phyloP scores from a whole-genome alignment of 768 basidiomycete species.

The Lactifluus rugatus region DNA sequence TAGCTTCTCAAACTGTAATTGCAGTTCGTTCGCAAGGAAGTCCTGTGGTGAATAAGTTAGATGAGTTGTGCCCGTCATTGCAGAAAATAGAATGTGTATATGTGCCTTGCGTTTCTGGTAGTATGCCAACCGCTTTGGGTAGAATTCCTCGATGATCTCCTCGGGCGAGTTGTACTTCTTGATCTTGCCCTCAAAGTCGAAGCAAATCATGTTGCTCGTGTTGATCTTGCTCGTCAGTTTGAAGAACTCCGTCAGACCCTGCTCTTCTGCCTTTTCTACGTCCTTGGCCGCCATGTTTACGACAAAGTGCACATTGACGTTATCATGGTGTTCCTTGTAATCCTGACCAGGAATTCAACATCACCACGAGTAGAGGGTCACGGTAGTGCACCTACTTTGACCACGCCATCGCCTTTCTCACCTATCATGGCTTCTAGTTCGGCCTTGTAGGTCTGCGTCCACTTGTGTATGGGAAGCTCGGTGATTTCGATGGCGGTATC shows the following conservation, averaged over 20 bases:
- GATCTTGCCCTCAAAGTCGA: constrained; percentile 93
- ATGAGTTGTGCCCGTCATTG: not conserved
- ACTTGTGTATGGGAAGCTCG: constrained; percentile 89
- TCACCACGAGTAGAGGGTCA: not conserved
- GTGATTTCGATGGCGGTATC: constrained; percentile 91
- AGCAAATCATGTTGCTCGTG: constrained; percentile 97
- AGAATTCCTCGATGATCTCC: constrained; percentile 90
- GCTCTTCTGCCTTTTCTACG: constrained; percentile 78
- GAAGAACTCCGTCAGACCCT: constrained; percentile 87
- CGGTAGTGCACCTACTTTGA: constrained; percentile 49
- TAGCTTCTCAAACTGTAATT: constrained; percentile 70
- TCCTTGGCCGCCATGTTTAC: constrained; percentile 72
- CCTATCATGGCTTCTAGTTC: constrained; percentile 84
- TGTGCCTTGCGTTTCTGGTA: constrained; percentile 92
- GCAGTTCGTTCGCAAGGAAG: constrained; percentile 72
- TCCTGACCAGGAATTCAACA: constrained; percentile 45
- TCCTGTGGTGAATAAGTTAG: constrained; percentile 44
- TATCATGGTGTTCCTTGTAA: constrained; percentile 95
- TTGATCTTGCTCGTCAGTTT: constrained; percentile 76
- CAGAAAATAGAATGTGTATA: not conserved
- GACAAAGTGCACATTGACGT: constrained; percentile 81
- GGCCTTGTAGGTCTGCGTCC: constrained; percentile 91
- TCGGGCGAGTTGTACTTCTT: constrained; percentile 86
- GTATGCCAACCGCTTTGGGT: constrained; percentile 74
- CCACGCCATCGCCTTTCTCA: constrained; percentile 68